A percentile compares a stretch with the other conserved stretches of the same genome.
Conservation (phyloP, 139 green algal species). For the Desmodesmus armatus region DNA sequence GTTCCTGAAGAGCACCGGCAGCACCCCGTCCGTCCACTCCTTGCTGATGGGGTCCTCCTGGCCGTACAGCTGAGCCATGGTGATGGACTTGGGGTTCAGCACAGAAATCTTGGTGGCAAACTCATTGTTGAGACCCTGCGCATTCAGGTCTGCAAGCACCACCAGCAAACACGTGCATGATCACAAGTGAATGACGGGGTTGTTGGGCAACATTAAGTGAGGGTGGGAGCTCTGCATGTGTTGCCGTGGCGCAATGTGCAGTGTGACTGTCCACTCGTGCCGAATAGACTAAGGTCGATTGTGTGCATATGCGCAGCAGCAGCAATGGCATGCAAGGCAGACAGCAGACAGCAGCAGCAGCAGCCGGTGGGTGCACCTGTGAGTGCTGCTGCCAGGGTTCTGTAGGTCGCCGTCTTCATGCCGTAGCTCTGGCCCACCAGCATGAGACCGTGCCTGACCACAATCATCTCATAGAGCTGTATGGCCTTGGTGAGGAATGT, state of each 20-base stretch:
- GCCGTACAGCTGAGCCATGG: constrained; percentile 89
- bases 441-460: constrained; percentile 88
- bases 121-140: constrained; percentile 40
- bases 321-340: background rate
- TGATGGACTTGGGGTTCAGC: constrained; percentile 87
- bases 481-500: constrained; percentile 79
- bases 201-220: too few relatives aligned
- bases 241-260: too few relatives aligned
- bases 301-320: too few relatives aligned
- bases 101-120: constrained; percentile 57
- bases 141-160: constrained; percentile 54
- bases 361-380: constrained; percentile 6
- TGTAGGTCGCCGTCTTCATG: constrained; percentile 61
- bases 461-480: constrained; percentile 92
- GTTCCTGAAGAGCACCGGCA: constrained; percentile 73
- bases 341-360: background rate
- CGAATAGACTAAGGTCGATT: too few relatives aligned
- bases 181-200: too few relatives aligned
- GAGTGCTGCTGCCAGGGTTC: constrained; percentile 57
- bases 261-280: too few relatives aligned
- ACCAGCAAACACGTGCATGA: background rate
- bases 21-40: constrained; percentile 87
- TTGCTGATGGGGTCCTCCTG: constrained; percentile 66
- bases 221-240: too few relatives aligned
- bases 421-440: constrained; percentile 80